phyloP scores from a whole-genome alignment of 345 rosid species.

The Pseudoturritis turrita region DNA sequence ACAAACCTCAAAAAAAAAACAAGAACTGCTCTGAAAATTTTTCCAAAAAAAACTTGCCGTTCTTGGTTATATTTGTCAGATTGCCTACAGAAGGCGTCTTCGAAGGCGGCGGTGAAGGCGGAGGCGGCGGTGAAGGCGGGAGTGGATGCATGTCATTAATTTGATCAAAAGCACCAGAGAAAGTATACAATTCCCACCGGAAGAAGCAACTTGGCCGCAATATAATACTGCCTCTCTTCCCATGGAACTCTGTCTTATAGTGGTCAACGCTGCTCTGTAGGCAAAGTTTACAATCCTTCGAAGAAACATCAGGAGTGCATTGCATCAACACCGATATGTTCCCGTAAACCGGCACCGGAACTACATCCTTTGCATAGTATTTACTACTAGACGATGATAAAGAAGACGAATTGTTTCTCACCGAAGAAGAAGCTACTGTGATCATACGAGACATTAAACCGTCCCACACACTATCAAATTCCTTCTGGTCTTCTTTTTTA shows the following conservation, averaged over 20 bases:
- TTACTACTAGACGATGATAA: not conserved
- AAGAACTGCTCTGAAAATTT: not conserved
- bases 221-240: slow-evolving; percentile 17
- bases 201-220: slow-evolving; percentile 27
- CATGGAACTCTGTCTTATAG: not conserved
- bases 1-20: not conserved
- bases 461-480: slow-evolving; percentile 14
- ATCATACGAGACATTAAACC: not conserved
- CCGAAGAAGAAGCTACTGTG: not conserved
- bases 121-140: not conserved
- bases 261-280: not conserved
- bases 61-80: not conserved
- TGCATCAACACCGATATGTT: slow-evolving; percentile 23
- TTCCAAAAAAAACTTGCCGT: not conserved
- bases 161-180: slow-evolving; percentile 19
- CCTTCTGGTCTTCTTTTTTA: not conserved
- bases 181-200: slow-evolving; percentile 31
- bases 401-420: not conserved
- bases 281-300: slow-evolving; percentile 16
- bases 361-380: slow-evolving; percentile 6
- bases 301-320: slow-evolving; percentile 20
- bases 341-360: not conserved
- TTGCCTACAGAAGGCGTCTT: not conserved
- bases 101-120: not conserved
- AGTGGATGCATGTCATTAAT: not conserved